Percentiles rank a stretch among this genome's conserved stretches.
These are phyloP conservation scores for Gossypium sturtianum DNA, from an alignment of 345 rosid species.

Conservation along the genomic window DNA sequence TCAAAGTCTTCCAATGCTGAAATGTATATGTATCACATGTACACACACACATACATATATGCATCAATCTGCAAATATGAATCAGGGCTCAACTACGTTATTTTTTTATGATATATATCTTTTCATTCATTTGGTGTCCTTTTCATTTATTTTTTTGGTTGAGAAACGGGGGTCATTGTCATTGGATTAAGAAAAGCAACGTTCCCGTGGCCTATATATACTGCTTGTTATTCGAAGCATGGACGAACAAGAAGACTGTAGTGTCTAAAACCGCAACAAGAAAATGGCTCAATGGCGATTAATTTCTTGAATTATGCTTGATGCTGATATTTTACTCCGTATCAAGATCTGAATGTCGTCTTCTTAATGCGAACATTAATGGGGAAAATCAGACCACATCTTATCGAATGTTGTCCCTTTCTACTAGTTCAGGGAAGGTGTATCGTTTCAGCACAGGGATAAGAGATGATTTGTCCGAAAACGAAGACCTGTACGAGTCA, in stretches of 20 bases:
- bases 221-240: background rate
- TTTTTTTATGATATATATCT: background rate
- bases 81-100: background rate
- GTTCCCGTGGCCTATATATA: conserved; percentile 7
- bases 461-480: background rate
- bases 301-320: background rate
- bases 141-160: background rate
- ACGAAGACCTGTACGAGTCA: conserved; percentile 2
- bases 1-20: background rate
- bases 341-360: conserved; percentile 14
- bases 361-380: conserved; percentile 7
- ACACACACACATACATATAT: too few species aligned
- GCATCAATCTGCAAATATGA: background rate
- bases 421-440: conserved; percentile 5
- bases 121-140: background rate
- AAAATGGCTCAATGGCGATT: conserved; percentile 18
- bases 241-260: background rate
- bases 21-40: background rate
- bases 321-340: conserved; percentile 14
- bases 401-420: conserved; percentile 17
- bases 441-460: background rate
- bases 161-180: background rate
- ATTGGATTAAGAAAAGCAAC: background rate
- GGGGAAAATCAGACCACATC: conserved; percentile 14
- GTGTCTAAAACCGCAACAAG: background rate